Evolutionary conservation across 2,329 filamentous ascomycete genomes (phyloP).

Genomic region (Exophiala dermatitidis): DNA sequence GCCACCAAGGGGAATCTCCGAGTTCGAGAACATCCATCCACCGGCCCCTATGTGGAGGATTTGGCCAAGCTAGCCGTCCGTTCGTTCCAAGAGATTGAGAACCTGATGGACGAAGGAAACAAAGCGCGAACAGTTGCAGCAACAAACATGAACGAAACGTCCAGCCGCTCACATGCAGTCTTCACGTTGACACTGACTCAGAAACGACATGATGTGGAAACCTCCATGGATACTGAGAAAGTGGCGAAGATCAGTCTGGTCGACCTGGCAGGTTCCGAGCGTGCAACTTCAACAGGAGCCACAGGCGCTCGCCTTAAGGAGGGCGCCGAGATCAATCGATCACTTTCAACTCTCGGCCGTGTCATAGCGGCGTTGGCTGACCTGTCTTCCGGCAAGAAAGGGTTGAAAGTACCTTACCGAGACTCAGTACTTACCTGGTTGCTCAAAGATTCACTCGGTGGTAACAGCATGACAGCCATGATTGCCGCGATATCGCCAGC

Average conservation of each 20-base stretch:
- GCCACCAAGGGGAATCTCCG: slow-evolving; percentile 93
- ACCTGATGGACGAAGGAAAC: slow-evolving; percentile 98
- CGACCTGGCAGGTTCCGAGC: slow-evolving; percentile 93
- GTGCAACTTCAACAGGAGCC: slow-evolving; percentile 93
- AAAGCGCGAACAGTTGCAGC: slow-evolving; percentile 96
- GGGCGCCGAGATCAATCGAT: slow-evolving; percentile 97
- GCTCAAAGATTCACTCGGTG: slow-evolving; percentile 90
- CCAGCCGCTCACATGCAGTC: slow-evolving; percentile 93
- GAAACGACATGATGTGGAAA: slow-evolving; percentile 82
- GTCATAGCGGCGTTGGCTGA: slow-evolving; percentile 95
- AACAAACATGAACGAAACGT: slow-evolving; percentile 99
- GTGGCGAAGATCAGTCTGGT: slow-evolving; percentile 97
- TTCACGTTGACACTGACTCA: slow-evolving; percentile 95
- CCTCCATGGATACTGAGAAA: slow-evolving; percentile 95
- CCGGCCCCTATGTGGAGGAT: slow-evolving; percentile 96
- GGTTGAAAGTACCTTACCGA: slow-evolving; percentile 82
- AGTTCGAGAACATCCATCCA: slow-evolving; percentile 94
- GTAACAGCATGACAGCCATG: slow-evolving; percentile 99
- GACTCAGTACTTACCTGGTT: slow-evolving; percentile 96
- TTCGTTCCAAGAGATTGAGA: slow-evolving; percentile 90
- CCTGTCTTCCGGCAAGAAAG: slow-evolving; percentile 74
- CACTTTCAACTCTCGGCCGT: slow-evolving; percentile 88
- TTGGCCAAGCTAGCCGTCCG: slow-evolving; percentile 89
- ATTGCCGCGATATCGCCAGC: slow-evolving; percentile 97
- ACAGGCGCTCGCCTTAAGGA: slow-evolving; percentile 93